Evolutionary conservation across 2,329 filamentous ascomycete species (phyloP).

Genomic region (Clarireedia homoeocarpa): DNA sequence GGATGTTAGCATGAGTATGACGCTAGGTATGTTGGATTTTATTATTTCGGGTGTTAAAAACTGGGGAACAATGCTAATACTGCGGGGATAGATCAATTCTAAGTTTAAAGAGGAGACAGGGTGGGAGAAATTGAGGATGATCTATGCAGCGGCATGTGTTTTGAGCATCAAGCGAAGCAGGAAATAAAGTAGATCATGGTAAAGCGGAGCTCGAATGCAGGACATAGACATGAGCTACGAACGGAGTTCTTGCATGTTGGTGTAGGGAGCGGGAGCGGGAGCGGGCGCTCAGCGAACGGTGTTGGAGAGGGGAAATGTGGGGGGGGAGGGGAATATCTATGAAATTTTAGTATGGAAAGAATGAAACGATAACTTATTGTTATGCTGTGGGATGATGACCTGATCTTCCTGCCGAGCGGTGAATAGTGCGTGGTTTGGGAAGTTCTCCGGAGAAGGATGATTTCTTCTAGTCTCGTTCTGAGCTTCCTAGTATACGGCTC

Average conservation of each 20-base stretch:
- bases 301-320: background rate
- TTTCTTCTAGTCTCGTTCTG: no score
- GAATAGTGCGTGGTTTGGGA: no score
- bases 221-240: background rate
- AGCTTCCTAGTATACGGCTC: no score
- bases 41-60: background rate
- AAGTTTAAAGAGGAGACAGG: constrained; percentile 2
- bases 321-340: background rate
- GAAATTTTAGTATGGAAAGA: no score
- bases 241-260: background rate
- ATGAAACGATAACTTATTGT: no score
- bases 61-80: constrained; percentile 2
- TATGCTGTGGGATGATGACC: no score
- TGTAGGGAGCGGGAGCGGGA: background rate
- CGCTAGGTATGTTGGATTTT: constrained; percentile 46
- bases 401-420: no score
- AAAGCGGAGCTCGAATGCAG: background rate
- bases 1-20: constrained; percentile 68
- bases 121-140: background rate
- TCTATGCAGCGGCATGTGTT: background rate
- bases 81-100: constrained; percentile 24
- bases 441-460: no score
- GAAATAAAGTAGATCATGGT: background rate
- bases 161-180: background rate
- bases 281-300: background rate